phyloP scores from a whole-genome alignment of 768 basidiomycete genomes.

The Kwoniella dejecticola region DNA sequence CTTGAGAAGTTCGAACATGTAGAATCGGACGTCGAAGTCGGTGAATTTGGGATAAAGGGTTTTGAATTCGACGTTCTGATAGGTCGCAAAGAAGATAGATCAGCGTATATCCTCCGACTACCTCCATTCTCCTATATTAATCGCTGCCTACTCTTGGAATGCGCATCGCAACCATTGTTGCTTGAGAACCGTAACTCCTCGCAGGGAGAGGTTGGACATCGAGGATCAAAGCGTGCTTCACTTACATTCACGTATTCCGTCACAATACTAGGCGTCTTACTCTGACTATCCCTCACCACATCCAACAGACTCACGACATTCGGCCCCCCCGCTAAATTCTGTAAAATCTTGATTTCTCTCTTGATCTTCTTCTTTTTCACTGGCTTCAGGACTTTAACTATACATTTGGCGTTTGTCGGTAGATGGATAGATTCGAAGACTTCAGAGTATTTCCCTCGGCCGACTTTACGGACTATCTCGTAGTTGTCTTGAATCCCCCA shows the following conservation, averaged over 20 bases:
- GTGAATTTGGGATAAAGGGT: slow-evolving; percentile 91
- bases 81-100: not conserved
- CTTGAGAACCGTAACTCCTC: too few relatives aligned
- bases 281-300: slow-evolving; percentile 87
- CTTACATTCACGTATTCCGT: slow-evolving; percentile 88
- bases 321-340: slow-evolving; percentile 92
- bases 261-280: slow-evolving; percentile 94
- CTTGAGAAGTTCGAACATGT: slow-evolving; percentile 95
- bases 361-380: slow-evolving; percentile 99
- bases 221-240: too few relatives aligned
- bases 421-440: slow-evolving; percentile 83
- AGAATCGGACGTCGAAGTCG: slow-evolving; percentile 92
- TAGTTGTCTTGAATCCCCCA: slow-evolving; percentile 98
- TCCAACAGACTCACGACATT: slow-evolving; percentile 92
- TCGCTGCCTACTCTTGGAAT: too few relatives aligned
- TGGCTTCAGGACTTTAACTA: slow-evolving; percentile 97
- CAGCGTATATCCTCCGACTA: not conserved
- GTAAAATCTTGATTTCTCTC: slow-evolving; percentile 96
- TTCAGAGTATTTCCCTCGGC: slow-evolving; percentile 93
- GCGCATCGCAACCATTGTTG: too few relatives aligned
- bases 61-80: slow-evolving; percentile 89
- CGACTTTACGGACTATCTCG: slow-evolving; percentile 95
- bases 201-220: too few relatives aligned
- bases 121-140: too few relatives aligned
- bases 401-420: slow-evolving; percentile 67